phyloP scores from a whole-genome alignment of 2,329 filamentous ascomycete species.

The Tolypocladium sp. region DNA sequence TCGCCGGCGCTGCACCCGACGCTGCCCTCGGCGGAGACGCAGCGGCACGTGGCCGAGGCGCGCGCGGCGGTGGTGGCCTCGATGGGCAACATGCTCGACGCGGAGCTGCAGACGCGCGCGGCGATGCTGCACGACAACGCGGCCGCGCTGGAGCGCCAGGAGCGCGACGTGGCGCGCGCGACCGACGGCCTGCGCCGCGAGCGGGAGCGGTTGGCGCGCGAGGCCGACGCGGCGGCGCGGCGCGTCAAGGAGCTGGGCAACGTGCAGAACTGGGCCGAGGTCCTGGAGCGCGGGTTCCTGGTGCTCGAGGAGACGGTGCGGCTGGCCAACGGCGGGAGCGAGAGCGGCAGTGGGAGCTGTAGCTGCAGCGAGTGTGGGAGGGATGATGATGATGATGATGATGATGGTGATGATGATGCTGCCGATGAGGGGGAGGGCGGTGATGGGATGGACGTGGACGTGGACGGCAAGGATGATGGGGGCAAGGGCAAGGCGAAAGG shows the following conservation, averaged over 20 bases:
- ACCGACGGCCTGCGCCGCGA: constrained; percentile 53
- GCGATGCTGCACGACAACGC: constrained; percentile 61
- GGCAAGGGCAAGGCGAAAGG: constrained; percentile 6
- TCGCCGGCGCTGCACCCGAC: constrained; percentile 20
- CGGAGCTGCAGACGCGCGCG: constrained; percentile 59
- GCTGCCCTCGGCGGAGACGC: constrained; percentile 31
- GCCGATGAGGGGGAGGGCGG: constrained; percentile 1
- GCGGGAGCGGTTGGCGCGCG: constrained; percentile 53
- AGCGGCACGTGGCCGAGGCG: constrained; percentile 44
- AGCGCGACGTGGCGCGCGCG: constrained; percentile 52
- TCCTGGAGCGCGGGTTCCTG: constrained; percentile 60
- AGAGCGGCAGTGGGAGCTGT: constrained; percentile 15
- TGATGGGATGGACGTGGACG: constrained; percentile 11
- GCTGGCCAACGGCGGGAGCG: constrained; percentile 32
- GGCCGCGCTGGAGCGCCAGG: constrained; percentile 55
- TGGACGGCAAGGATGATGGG: constrained; percentile 4
- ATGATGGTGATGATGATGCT: constrained; percentile 2
- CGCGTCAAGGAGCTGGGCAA: constrained; percentile 71
- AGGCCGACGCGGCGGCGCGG: constrained; percentile 53
- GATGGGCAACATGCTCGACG: constrained; percentile 62
- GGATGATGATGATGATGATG: constrained; percentile 9
- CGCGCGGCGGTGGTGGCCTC: constrained; percentile 51
- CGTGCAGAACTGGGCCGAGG: constrained; percentile 81
- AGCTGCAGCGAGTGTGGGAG: constrained; percentile 30
- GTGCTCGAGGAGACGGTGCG: constrained; percentile 56